Conservation (phyloP, 2,329 filamentous ascomycete genomes). For the Calonectria multiphialidica region DNA sequence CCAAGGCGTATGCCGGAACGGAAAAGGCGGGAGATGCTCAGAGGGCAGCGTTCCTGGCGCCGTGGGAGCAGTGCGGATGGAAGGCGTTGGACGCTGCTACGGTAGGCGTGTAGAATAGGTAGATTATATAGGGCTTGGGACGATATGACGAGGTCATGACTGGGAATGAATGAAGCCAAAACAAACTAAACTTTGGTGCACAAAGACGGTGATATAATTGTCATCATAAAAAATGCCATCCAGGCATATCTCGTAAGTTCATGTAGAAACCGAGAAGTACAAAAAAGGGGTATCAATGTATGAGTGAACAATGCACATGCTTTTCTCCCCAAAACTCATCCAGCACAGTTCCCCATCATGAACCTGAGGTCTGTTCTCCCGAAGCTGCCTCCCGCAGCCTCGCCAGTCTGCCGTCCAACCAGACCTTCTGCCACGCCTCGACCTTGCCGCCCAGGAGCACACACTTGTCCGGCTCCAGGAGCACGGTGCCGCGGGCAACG, state of each 20-base stretch:
- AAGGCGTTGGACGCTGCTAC: slow-evolving; percentile 58
- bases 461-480: slow-evolving; percentile 78
- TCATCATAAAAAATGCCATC: not conserved
- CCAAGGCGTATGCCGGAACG: slow-evolving; percentile 80
- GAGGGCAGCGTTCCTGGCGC: slow-evolving; percentile 81
- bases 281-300: slow-evolving; percentile 19
- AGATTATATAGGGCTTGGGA: slow-evolving; percentile 3
- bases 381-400: slow-evolving; percentile 73
- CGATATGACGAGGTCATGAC: slow-evolving; percentile 13
- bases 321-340: not conserved
- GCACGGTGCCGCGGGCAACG: slow-evolving; percentile 80
- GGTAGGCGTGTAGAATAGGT: slow-evolving; percentile 32
- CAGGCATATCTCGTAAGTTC: not conserved
- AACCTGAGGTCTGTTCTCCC: slow-evolving; percentile 37
- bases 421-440: slow-evolving; percentile 82
- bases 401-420: slow-evolving; percentile 79
- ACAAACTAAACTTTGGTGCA: not conserved
- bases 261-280: not conserved
- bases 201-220: not conserved
- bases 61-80: slow-evolving; percentile 81
- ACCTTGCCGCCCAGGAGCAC: slow-evolving; percentile 90
- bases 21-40: slow-evolving; percentile 80
- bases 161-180: not conserved
- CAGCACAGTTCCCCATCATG: not conserved
- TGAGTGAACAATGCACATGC: not conserved